Conservation (phyloP, 305 asterid species). For the Fraxinus latifolia region DNA sequence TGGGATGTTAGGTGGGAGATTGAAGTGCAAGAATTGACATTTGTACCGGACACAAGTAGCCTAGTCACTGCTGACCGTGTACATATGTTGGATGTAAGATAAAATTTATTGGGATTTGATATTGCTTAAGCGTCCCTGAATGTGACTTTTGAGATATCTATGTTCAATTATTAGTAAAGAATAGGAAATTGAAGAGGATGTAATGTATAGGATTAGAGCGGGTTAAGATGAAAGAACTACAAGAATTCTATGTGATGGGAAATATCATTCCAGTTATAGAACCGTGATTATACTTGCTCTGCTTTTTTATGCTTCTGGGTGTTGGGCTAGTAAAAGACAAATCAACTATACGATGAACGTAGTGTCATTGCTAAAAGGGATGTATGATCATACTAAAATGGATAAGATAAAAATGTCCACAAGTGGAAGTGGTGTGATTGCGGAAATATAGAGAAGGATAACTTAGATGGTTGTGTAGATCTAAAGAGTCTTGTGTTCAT, state of each 20-base stretch:
- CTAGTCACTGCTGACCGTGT: neutral
- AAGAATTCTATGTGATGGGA: neutral
- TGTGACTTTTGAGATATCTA: neutral
- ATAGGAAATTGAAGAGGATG: neutral
- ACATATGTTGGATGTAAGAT: neutral
- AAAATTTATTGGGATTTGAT: neutral
- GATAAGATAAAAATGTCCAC: neutral
- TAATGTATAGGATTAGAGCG: neutral
- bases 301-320: neutral
- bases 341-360: neutral
- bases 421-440: neutral
- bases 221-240: neutral
- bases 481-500: neutral
- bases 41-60: neutral
- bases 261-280: neutral
- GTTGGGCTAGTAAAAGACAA: neutral
- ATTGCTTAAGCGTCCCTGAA: neutral
- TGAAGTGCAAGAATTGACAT: neutral
- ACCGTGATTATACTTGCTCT: neutral
- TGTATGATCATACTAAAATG: neutral
- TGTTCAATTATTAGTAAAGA: neutral
- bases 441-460: neutral
- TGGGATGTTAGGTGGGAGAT: neutral
- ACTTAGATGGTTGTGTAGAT: neutral
- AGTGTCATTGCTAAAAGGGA: neutral